Base-by-base conservation (phyloP, 2,329 filamentous ascomycete genomes). In the Aspergillus piperis region DNA sequence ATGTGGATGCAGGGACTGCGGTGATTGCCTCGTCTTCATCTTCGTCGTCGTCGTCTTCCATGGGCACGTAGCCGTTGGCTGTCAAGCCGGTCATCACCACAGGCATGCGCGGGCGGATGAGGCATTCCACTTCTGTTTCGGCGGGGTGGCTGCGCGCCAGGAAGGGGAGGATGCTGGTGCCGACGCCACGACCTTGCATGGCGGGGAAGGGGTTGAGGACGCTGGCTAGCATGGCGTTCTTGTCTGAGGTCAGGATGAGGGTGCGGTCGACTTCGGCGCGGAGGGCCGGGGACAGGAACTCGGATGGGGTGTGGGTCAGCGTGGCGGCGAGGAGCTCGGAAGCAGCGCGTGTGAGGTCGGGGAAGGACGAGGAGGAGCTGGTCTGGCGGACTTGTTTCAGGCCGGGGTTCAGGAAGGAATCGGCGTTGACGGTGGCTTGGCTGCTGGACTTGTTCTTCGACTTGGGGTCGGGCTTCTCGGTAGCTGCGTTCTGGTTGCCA, bases 191-290 rank as follows among this genome's bases (percentile, higher is more conserved):
- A 44, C 88, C 84, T 71, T 87, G 83, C 69, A 85, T 80, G 70
- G 87, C 81, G 63, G 86, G 78, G 74, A 88, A 86, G 0, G 92
- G 91, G 74, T 95, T 92, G 61, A 97, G 80, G 11, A 96, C 87
- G 73, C 91, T 94, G 5, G 92, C 87, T 10, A 95, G 71, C 84
- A 97, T 90, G 44, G 90, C 89, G 32, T 88, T 81, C 70, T 87
- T 88, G 73, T 88, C 83, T 61, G 83, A 82, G 5, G 82, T 84
- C 21, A 96, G 78, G 58, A 96, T 89, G 19, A 91, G 90, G 2
- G 90, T 91, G 64, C 90, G 89, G 70, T 97, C 92, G 63, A 96
- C 82, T 52, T 91, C 86, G 10, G 88, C 85, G 55, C 94, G 88
- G 19, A 91, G 72, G 2, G 89, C 85, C 8, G 88, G 85, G n/a